phyloP scores from a whole-genome alignment of 2,329 filamentous ascomycete genomes.

The Zasmidium angulare region DNA sequence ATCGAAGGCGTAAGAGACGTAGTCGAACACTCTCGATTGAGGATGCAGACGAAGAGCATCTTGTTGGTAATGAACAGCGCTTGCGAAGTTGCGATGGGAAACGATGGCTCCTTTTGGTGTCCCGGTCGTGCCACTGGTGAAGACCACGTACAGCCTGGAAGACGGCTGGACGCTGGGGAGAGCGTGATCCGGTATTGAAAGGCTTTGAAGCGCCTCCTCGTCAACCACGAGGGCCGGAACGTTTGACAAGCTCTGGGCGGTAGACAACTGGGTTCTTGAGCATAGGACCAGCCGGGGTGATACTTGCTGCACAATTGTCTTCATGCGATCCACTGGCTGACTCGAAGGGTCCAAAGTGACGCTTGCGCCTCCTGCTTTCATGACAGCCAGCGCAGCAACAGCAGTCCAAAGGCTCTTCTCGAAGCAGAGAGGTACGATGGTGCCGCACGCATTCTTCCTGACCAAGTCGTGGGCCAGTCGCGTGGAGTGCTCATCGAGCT shows the following conservation, averaged over 20 bases:
- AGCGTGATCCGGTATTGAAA: no score
- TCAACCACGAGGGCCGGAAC: background rate
- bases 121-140: conserved; percentile 53
- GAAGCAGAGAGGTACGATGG: conserved; percentile 37
- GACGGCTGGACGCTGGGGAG: conserved; percentile 2
- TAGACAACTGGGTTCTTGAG: background rate
- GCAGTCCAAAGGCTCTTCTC: conserved; percentile 39
- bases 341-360: conserved; percentile 38
- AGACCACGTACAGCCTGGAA: conserved; percentile 13
- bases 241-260: background rate
- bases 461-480: conserved; percentile 2
- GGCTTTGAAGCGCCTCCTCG: background rate
- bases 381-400: conserved; percentile 40
- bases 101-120: conserved; percentile 6
- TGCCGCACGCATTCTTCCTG: background rate
- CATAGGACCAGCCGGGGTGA: conserved; percentile 17
- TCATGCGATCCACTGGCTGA: conserved; percentile 11
- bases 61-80: conserved; percentile 9
- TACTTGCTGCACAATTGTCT: conserved; percentile 20
- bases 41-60: conserved; percentile 8
- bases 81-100: conserved; percentile 10
- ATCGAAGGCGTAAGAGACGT: conserved; percentile 26
- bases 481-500: conserved; percentile 23
- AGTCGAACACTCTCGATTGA: conserved; percentile 21
- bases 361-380: conserved; percentile 40